These are phyloP conservation scores for Puccinia polysora DNA, from an alignment of 1,284 basidiomycete genomes.

Conservation along the genomic window DNA sequence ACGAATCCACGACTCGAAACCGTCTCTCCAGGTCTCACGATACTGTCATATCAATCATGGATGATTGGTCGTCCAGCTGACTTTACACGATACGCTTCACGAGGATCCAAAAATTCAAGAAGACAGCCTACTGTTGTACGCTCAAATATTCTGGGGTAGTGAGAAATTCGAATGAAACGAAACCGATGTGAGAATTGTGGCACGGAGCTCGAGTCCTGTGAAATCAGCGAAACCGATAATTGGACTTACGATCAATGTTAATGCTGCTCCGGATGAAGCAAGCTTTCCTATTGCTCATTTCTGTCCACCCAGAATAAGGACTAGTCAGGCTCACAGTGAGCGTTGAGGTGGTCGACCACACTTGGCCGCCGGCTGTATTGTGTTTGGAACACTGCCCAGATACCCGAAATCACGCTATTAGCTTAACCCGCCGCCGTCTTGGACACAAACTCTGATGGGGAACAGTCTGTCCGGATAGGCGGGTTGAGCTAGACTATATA, in stretches of 20 bases:
- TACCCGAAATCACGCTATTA: no score
- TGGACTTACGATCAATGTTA: constrained; percentile 32
- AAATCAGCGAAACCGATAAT: neutral
- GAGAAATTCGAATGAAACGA: neutral
- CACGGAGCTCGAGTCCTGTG: neutral
- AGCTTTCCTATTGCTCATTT: neutral
- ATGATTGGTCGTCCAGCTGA: neutral
- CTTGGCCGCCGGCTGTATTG: no score
- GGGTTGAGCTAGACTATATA: no score
- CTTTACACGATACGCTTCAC: neutral
- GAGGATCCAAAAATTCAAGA: neutral
- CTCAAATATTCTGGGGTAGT: constrained; percentile 23
- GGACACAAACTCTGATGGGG: no score
- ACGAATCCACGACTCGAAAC: neutral
- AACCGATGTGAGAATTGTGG: neutral
- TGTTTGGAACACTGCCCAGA: no score
- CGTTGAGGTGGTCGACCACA: no score
- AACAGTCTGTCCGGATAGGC: no score
- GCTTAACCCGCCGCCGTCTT: no score
- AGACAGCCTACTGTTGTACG: constrained; percentile 11
- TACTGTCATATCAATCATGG: neutral
- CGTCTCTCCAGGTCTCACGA: constrained; percentile 23
- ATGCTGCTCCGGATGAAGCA: constrained; percentile 36
- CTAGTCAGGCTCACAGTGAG: no score
- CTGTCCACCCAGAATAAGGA: no score